Evolutionary conservation across 2,329 filamentous ascomycete genomes (phyloP), one percentile per base, ranked within the genome.

Genomic region (Trichophyton rubrum): DNA sequence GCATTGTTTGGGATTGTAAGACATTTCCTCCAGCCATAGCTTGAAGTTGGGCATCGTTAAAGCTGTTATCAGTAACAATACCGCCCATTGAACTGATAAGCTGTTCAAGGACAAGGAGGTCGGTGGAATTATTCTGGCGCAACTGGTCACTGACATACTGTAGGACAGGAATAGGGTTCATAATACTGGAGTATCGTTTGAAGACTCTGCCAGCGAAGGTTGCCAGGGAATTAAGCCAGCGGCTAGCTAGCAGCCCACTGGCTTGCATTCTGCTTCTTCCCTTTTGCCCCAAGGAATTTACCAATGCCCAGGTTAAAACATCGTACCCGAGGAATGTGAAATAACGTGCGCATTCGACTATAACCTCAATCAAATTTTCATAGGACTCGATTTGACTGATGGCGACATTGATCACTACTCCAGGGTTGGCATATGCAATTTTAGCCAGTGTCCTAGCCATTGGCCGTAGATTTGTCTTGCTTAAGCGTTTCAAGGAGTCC

Each of bases 281-380:
- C 47, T 80, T 78, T 51, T 80, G 80, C 33, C 81, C 79, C 62
- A 87, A 78, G 8, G 82, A 80, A 68, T 85, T 95, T 74, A 99
- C 84, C 51, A 99, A 78, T 20, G 90, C 89, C 90, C 92, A 99
- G 2, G 90, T 88, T 51, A 99, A 79, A 35, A 96, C 89, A 72
- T 99, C 93, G 70, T 96, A 96, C 0, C 89, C 92, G 41, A 99
- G 77, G 60, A 89, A 85, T 1, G 92, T 96, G 67, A 97, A 96
- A 71, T 96, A 96, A 67, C 89, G 87, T 43, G 89, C 90, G 69
- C 91, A 96, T 70, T 96, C 90, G 13, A 97, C 91, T 63, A 99
- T 89, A 3, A 90, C 89, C 63, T 96, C 89, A 61, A 96, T 96
- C 63, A 99, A 81, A 70, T 97, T 99, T 70, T 88, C 88, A 71